Evolutionary conservation across 495 filamentous ascomycete species (phyloP), one percentile per base, ranked within the genome.

Genomic region (Aspergillus bridgeri): DNA sequence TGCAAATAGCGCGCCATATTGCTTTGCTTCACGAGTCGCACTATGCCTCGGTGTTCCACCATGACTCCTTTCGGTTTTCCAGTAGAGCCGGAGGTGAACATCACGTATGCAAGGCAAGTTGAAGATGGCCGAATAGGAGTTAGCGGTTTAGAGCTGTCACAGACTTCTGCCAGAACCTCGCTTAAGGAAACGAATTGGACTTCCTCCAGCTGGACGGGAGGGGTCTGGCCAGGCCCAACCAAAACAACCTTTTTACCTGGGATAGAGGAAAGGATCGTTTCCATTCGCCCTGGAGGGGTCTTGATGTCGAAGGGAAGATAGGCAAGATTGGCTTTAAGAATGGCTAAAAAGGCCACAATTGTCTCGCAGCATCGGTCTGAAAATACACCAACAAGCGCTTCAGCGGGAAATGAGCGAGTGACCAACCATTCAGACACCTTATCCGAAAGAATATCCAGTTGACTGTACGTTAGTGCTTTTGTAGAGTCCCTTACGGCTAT

Each of bases 21-120:
- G 44, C 18, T 9, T 7, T 46, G 8, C 21, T 46, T 46, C 11
- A 22, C 44, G 7, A 46, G 44, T n/a, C 44, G 44, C 11, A 46
- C 11, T 3, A 46, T 19, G 7, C 44, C 44, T 13, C 63, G 59
- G 68, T 95, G 90, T 25, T 77, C 83, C 4, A 94, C 69, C 80
- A 86, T 86, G 24, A 56, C 90, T 6, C 90, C 90, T 69, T 94
- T 93, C 8, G 90, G 89, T 56, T 86, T 66, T 4, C 90, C 90
- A 0, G 89, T 92, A 0, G 90, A 92, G 22, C 89, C 90, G 43
- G 82, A 86, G 47, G 79, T 84, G 68, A 92, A 94, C 59, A 87
- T 87, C 48, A 89, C 73, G 80, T n/a, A 90, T 83, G 79, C 54
- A 19, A 76, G 65, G n/a, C n/a, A n/a, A n/a, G 44, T 46, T 33